Base-by-base conservation (phyloP, 495 filamentous ascomycete genomes). In the Margaritispora aquatica region DNA sequence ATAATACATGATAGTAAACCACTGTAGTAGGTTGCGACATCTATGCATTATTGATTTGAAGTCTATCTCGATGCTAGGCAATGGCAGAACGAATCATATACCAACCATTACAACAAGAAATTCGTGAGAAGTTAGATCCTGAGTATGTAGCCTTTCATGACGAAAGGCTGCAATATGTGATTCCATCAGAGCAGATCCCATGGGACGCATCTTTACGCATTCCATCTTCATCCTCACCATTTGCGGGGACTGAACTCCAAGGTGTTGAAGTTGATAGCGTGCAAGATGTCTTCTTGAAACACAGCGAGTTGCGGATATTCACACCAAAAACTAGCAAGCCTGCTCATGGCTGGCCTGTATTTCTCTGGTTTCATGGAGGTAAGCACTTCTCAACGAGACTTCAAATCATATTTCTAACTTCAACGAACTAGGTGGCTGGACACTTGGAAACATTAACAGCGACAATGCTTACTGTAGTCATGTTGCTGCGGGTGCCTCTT, bases 321-420 rank as follows among this genome's bases (percentile, higher is more conserved):
- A 36, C 31, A n/a, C 67, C 67, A 1, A 24, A 41, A 10, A 55
- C 52, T 8, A 29, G 41, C 0, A 2, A 26, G 15, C 41, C 57
- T 9, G 34, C 11, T 19, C 34, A 56, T 0, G 55, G 55, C 1
- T 69, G 63, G 60, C 67, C 67, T 1, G 44, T 27, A 2, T 49
- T 69, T 9, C 34, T 69, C 0, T 68, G 63, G 65, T 65, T 63
- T 49, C 65, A 69, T 56, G 67, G 67, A 44, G 67, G 67, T 31
- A 20, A 19, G 55, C 50, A 38, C 22, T 44, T 13, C 20, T 44
- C 10, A 44, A n/a, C 7, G 7, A 44, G 19, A 44, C 38, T 44
- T n/a, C 17, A 8, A n/a, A n/a, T 15, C 7, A 44, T 9, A 2
- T 44, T 17, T 44, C 38, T 44, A n/a, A 44, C 19, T 44, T 34